A percentile compares a stretch with the other conserved stretches of the same genome.
Conservation (phyloP, 1,139 yeast species). For the Yamadazyma taylorii region DNA sequence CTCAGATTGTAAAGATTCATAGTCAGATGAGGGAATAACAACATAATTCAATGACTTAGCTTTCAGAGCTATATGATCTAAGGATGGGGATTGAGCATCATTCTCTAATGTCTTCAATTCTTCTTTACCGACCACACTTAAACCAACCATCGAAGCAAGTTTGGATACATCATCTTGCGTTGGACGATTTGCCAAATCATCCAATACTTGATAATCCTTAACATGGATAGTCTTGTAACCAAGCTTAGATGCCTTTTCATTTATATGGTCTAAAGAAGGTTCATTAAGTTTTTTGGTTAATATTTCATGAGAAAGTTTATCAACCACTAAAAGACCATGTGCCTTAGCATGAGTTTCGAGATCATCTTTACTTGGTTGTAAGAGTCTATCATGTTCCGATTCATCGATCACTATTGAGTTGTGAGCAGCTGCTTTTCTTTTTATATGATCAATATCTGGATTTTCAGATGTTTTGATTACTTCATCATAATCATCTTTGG, state of each 20-base stretch:
- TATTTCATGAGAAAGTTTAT: conserved; percentile 18
- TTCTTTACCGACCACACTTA: conserved; percentile 15
- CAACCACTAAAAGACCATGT: conserved; percentile 17
- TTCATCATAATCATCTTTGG: conserved; percentile 5
- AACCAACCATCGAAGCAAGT: conserved; percentile 14
- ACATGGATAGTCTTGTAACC: conserved; percentile 12
- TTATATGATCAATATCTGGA: conserved; percentile 19
- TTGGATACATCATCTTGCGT: conserved; percentile 15
- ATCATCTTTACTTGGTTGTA: conserved; percentile 14
- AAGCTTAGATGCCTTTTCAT: conserved; percentile 14
- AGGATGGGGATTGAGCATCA: conserved; percentile 10
- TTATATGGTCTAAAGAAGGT: conserved; percentile 23
- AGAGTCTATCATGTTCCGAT: conserved; percentile 17
- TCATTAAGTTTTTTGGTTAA: conserved; percentile 15
- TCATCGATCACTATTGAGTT: conserved; percentile 21
- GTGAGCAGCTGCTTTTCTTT: conserved; percentile 19
- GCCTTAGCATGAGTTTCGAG: conserved; percentile 10
- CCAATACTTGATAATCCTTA: conserved; percentile 8
- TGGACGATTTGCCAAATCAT: conserved; percentile 12
- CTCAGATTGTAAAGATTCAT: conserved; percentile 9
- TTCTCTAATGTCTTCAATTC: conserved; percentile 14
- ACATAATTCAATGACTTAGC: conserved; percentile 20
- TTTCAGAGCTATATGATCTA: conserved; percentile 21
- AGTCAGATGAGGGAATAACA: conserved; percentile 18
- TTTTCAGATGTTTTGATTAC: conserved; percentile 5